Base-by-base conservation (phyloP, 1,139 yeast genomes). In the Spencermartinsiella ligniputridi region DNA sequence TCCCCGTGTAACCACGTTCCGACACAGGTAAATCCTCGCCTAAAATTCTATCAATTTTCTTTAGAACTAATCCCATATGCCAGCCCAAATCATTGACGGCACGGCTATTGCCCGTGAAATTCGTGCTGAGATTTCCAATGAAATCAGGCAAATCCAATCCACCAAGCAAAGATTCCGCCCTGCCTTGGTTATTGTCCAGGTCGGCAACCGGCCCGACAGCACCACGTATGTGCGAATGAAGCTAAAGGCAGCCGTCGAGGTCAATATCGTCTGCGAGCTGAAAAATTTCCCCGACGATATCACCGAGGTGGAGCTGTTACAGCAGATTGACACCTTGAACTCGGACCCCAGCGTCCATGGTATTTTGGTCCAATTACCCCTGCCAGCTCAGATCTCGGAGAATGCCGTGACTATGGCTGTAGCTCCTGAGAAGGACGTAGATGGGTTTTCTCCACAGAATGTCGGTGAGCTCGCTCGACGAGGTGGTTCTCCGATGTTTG, bases 201-300 rank as follows among this genome's bases (percentile, higher is more conserved):
- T 92, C 21, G 97, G 97, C 40, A 74, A 71, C 40, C 76, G 97
- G 60, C 90, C 87, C 33, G 98, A 92, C 64, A 88, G 97, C 11
- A 75, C 87, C 41, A 86, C 96, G n/a, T 92, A 92, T 67, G 97
- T 92, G 46, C 80, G 83, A 55, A 90, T 92, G 96, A 92, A 92
- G 71, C 72, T 87, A 55, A 86, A 83, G 70, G 97, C 97, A 21
- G 96, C 97, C 25, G 54, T 50, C 20, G 94, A 86, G 61, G 92
- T 96, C 32, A 79, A 81, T 48, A 83, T 92, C 53, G 72, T 71
- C 25, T 89, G 95, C 63, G 73, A 78, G 42, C 73, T 87, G 51
- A 70, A 83, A 57, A 79, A 78, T 51, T 73, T 88, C 56, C 79
- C 87, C 15, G 94, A 80, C 51, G 67, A 71, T 35, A 61, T 62